Percentiles rank a stretch among this genome's conserved stretches.
phyloP scores from a whole-genome alignment of 495 filamentous ascomycete species.

The Baudoinia panamericana region DNA sequence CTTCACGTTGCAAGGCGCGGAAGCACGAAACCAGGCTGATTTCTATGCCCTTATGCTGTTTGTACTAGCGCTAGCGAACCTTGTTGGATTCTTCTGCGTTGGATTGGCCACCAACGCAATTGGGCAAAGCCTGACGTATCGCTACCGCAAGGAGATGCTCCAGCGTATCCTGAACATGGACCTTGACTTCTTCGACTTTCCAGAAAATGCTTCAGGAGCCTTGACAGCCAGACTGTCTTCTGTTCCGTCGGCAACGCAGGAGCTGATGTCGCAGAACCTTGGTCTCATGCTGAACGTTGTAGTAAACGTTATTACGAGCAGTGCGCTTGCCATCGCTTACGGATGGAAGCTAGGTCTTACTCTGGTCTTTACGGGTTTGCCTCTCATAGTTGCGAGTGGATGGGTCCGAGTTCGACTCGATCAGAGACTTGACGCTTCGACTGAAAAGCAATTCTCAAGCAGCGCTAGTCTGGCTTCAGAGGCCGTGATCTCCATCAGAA shows the following conservation, averaged over 20 bases:
- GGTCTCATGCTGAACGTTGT: conserved; percentile 24
- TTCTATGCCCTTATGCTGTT: conserved; percentile 29
- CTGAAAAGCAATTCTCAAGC: conserved; percentile 21
- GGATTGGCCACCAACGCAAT: conserved; percentile 24
- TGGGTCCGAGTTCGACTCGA: conserved; percentile 34
- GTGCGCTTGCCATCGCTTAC: conserved; percentile 22
- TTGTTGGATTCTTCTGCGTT: conserved; percentile 25
- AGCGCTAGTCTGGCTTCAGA: conserved; percentile 36
- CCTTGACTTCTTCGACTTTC: conserved; percentile 49
- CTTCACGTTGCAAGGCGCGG: conserved; percentile 14
- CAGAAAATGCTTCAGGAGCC: conserved; percentile 49
- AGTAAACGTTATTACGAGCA: conserved; percentile 25
- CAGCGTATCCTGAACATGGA: conserved; percentile 43
- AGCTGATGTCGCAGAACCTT: conserved; percentile 26
- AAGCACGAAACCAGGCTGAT: conserved; percentile 14
- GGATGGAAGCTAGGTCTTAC: conserved; percentile 28
- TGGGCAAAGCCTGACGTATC: conserved; percentile 24
- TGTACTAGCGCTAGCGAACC: conserved; percentile 34
- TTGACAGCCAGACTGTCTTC: conserved; percentile 44
- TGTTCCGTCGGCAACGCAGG: conserved; percentile 34
- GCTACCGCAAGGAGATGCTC: conserved; percentile 48
- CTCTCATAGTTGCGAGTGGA: conserved; percentile 21
- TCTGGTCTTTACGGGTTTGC: conserved; percentile 25
- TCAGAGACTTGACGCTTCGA: conserved; percentile 28
- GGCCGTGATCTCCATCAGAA: conserved; percentile 41